These are phyloP conservation scores for Spirogloea muscicola DNA, from an alignment of 139 green algal species.

Conservation along the genomic window DNA sequence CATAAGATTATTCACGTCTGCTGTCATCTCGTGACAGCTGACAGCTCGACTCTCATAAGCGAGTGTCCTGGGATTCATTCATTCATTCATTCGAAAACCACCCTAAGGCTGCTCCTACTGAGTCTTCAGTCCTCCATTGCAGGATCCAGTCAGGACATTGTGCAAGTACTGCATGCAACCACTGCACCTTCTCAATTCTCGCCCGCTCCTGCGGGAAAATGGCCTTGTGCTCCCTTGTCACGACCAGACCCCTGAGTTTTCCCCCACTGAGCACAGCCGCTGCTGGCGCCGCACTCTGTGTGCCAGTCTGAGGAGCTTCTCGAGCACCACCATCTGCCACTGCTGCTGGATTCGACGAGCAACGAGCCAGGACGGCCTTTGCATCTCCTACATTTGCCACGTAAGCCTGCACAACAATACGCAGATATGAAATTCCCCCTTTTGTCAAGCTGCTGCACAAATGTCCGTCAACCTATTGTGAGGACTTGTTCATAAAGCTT, in stretches of 20 bases:
- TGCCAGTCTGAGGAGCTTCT: no score
- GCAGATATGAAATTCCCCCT: no score
- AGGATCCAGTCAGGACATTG: no score
- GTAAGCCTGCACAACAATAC: conserved; percentile 49
- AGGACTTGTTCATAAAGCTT: no score
- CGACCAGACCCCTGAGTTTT: conserved; percentile 43
- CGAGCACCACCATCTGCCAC: no score
- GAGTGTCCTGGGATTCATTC: neutral
- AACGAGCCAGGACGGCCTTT: conserved; percentile 55
- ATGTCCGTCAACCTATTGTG: no score
- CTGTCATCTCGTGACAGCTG: neutral
- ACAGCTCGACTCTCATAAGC: neutral
- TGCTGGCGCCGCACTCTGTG: no score
- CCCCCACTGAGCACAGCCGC: no score
- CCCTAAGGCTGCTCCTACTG: neutral
- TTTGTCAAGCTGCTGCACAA: no score
- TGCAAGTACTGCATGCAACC: no score
- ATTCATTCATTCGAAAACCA: neutral
- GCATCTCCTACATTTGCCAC: conserved; percentile 70
- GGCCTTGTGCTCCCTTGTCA: conserved; percentile 65
- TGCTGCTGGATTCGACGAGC: no score
- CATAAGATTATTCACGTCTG: neutral
- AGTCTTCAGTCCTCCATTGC: neutral
- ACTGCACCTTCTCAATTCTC: conserved; percentile 61
- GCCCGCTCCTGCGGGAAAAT: conserved; percentile 58